Percentiles rank a stretch among this genome's conserved stretches.
Conservation (phyloP, 2,329 filamentous ascomycete genomes). For the Fusarium anguioides region DNA sequence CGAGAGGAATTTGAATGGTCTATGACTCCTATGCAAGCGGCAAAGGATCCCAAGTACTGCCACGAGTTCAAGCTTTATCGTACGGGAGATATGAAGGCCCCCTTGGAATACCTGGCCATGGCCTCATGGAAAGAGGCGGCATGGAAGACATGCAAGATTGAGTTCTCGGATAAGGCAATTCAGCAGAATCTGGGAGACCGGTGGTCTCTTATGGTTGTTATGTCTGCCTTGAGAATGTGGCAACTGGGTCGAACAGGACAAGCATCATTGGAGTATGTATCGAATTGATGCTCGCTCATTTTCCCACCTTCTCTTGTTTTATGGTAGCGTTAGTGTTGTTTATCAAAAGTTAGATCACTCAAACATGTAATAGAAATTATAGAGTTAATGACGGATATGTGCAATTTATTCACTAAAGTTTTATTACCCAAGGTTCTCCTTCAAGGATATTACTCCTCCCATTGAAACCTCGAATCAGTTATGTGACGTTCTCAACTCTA, state of each 20-base stretch:
- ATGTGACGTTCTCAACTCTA: too few species aligned
- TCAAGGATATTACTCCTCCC: too few species aligned
- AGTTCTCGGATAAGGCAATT: constrained; percentile 23
- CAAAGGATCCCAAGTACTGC: constrained; percentile 26
- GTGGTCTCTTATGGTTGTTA: constrained; percentile 35
- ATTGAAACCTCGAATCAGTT: too few species aligned
- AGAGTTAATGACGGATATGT: not conserved
- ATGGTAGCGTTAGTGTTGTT: constrained; percentile 4
- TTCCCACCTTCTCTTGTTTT: too few species aligned
- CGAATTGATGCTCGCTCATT: constrained; percentile 8
- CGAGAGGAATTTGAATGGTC: constrained; percentile 36
- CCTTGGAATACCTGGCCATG: constrained; percentile 26
- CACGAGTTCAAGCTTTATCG: constrained; percentile 38
- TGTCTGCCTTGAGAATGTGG: constrained; percentile 37
- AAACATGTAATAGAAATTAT: constrained; percentile 6
- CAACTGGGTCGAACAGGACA: constrained; percentile 35
- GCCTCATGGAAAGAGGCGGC: constrained; percentile 36
- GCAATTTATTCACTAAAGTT: not conserved
- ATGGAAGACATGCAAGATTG: constrained; percentile 37
- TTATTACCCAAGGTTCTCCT: too few species aligned
- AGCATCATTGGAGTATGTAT: constrained; percentile 35
- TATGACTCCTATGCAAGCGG: constrained; percentile 24
- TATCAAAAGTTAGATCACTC: not conserved
- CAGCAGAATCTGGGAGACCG: constrained; percentile 23
- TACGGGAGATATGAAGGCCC: constrained; percentile 27